Evolutionary conservation across 1,284 basidiomycete species (phyloP).

Genomic region (Phellopilus nigrolimitatus): DNA sequence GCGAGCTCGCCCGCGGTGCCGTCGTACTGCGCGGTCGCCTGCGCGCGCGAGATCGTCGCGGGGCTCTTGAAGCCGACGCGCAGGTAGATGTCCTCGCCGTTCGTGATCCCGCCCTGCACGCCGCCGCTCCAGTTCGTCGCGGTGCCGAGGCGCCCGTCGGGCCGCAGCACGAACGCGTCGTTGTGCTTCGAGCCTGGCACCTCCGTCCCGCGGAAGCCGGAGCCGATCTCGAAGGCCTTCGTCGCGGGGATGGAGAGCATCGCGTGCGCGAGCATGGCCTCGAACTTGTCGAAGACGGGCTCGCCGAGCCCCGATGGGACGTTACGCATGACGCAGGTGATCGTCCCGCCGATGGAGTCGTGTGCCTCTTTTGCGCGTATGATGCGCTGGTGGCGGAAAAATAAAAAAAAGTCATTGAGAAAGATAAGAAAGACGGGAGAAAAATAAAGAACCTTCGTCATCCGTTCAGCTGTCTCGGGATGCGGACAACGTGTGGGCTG

Average conservation of each 20-base stretch:
- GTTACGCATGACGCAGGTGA: slow-evolving; percentile 93
- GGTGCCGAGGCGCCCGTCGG: slow-evolving; percentile 77
- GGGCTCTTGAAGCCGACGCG: slow-evolving; percentile 97
- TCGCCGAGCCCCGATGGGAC: slow-evolving; percentile 92
- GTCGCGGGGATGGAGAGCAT: slow-evolving; percentile 99
- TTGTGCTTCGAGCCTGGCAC: slow-evolving; percentile 93
- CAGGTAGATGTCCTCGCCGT: slow-evolving; percentile 98
- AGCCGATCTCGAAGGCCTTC: slow-evolving; percentile 97
- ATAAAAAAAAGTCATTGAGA: neutral
- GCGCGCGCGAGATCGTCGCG: slow-evolving; percentile 93
- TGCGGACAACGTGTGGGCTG: slow-evolving; percentile 91
- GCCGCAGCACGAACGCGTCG: slow-evolving; percentile 76
- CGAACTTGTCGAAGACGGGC: slow-evolving; percentile 98
- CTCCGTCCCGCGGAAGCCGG: slow-evolving; percentile 95
- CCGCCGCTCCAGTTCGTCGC: slow-evolving; percentile 96
- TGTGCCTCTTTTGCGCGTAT: slow-evolving; percentile 85
- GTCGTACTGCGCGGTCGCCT: slow-evolving; percentile 89
- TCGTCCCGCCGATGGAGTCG: slow-evolving; percentile 96
- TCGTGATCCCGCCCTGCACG: slow-evolving; percentile 96
- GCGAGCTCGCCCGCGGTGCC: slow-evolving; percentile 85
- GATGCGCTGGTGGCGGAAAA: slow-evolving; percentile 61
- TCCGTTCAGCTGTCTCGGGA: slow-evolving; percentile 78
- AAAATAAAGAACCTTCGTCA: slow-evolving; percentile 84
- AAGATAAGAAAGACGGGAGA: neutral
- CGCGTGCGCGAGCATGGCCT: slow-evolving; percentile 93